A percentile compares a stretch with the other conserved stretches of the same genome.
These are phyloP conservation scores for Eucalyptus erythrocorys DNA, from an alignment of 345 rosid species.

Conservation along the genomic window DNA sequence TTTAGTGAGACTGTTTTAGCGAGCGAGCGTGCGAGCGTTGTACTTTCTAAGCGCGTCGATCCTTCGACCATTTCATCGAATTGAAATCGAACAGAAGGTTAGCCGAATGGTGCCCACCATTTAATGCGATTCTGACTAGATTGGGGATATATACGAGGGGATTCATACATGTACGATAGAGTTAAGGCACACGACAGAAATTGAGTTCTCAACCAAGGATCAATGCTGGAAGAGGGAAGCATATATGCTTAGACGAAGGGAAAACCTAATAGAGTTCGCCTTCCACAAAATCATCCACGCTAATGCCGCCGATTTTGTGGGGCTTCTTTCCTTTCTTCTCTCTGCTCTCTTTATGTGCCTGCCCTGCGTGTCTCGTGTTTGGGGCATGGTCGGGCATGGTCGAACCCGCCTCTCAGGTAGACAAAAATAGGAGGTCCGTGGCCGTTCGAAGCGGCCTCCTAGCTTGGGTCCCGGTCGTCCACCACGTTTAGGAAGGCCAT, in stretches of 20 bases:
- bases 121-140: neutral
- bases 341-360: neutral
- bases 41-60: neutral
- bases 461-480: neutral
- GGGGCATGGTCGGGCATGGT: neutral
- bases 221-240: neutral
- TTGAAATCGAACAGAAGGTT: neutral
- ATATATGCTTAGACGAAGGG: neutral
- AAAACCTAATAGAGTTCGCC: neutral
- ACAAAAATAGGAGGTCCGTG: neutral
- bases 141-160: neutral
- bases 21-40: neutral
- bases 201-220: neutral
- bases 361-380: neutral
- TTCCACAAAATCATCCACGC: neutral
- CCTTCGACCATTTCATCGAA: neutral
- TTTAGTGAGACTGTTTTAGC: neutral
- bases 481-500: neutral
- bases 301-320: neutral
- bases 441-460: neutral
- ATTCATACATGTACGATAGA: rapidly evolving
- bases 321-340: neutral
- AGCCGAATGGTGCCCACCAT: neutral
- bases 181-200: neutral
- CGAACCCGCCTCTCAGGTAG: neutral